Percentiles rank a stretch among this genome's conserved stretches.
Conservation (phyloP, 176 grass and related monocot species). For the Hyparrhenia diplandra region DNA sequence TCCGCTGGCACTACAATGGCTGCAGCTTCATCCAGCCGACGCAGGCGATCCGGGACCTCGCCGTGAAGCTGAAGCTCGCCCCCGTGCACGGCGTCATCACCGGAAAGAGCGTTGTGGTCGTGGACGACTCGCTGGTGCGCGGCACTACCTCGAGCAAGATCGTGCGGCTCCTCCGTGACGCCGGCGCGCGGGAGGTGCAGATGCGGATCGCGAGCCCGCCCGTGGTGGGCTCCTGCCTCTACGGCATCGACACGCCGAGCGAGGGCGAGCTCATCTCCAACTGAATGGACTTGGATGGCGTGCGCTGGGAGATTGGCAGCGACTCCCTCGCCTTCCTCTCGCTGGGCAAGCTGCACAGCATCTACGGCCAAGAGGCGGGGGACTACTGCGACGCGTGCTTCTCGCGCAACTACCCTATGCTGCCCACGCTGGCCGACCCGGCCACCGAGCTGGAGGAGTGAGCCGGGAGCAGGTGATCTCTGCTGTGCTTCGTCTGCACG, state of each 20-base stretch:
- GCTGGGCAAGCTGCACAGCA: conserved; percentile 38
- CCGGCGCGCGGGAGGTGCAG: conserved; percentile 71
- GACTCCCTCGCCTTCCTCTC: conserved; percentile 71
- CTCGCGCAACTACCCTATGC: conserved; percentile 58
- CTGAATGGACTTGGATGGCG: conserved; percentile 50
- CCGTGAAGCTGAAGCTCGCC: conserved; percentile 71
- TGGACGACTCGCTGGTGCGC: conserved; percentile 79
- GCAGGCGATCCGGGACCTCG: conserved; percentile 62
- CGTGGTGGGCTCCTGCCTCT: conserved; percentile 66
- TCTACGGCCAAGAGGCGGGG: conserved; percentile 38
- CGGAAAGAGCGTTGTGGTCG: conserved; percentile 67
- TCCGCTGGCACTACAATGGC: conserved; percentile 71
- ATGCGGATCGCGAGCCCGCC: conserved; percentile 75
- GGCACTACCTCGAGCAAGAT: conserved; percentile 80
- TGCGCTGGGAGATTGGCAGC: conserved; percentile 49
- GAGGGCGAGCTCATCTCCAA: conserved; percentile 70
- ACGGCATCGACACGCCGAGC: conserved; percentile 68
- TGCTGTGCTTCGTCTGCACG: conserved; percentile 10
- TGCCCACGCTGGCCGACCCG: conserved; percentile 34
- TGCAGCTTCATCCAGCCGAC: conserved; percentile 80
- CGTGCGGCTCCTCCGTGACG: conserved; percentile 51
- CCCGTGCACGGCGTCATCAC: conserved; percentile 52
- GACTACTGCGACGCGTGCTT: conserved; percentile 71
- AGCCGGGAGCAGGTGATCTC: conserved; percentile 13
- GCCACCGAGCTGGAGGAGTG: conserved; percentile 32